Evolutionary conservation across 2,329 filamentous ascomycete species (phyloP).

Genomic region (Bipolaris sorokiniana): DNA sequence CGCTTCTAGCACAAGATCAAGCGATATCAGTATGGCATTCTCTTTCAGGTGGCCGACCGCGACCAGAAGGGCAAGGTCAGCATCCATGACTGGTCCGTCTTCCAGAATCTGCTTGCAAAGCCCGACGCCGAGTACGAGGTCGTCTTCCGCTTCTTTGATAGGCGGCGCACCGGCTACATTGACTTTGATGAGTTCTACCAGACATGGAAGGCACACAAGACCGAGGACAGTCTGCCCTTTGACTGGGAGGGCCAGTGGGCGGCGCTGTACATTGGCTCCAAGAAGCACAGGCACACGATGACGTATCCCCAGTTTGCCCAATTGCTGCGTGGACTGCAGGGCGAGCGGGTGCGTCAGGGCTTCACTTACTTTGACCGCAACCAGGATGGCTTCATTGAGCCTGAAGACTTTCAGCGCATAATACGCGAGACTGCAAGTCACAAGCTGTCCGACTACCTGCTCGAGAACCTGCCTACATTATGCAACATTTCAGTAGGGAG

Average conservation of each 20-base stretch:
- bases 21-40: constrained; percentile 90
- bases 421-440: constrained; percentile 90
- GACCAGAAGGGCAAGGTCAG: constrained; percentile 73
- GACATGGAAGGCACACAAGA: constrained; percentile 87
- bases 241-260: constrained; percentile 99
- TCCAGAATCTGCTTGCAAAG: constrained; percentile 91
- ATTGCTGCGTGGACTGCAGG: constrained; percentile 95
- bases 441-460: constrained; percentile 95
- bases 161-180: constrained; percentile 80
- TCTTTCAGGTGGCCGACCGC: constrained; percentile 90
- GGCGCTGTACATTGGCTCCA: constrained; percentile 87
- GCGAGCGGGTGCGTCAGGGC: constrained; percentile 92
- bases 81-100: constrained; percentile 86
- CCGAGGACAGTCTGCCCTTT: constrained; percentile 83
- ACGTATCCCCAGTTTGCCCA: constrained; percentile 97
- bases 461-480: constrained; percentile 87
- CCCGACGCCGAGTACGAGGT: constrained; percentile 99
- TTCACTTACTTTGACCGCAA: constrained; percentile 92
- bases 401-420: constrained; percentile 95
- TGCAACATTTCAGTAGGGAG: constrained; percentile 92
- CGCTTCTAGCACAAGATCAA: constrained; percentile 88
- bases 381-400: constrained; percentile 91
- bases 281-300: constrained; percentile 85
- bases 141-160: constrained; percentile 94
- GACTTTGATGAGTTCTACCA: constrained; percentile 88